A percentile compares a stretch with the other conserved stretches of the same genome.
Conservation (phyloP, 2,329 filamentous ascomycete genomes). For the Lecanicillium sp. region DNA sequence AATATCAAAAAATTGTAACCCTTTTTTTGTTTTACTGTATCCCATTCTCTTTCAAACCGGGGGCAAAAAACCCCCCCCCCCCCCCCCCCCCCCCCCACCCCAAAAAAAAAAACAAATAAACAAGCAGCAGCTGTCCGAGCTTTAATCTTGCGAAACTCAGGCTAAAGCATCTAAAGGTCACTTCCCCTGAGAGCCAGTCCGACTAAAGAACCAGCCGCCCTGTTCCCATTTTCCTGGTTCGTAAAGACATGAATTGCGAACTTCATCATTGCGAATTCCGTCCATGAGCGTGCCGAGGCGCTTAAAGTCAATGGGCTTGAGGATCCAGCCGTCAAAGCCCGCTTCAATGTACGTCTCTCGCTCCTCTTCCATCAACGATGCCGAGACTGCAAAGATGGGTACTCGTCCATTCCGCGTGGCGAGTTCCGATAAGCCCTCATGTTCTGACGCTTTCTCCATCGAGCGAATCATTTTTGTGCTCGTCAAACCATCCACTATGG, state of each 20-base stretch:
- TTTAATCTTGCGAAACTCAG: too few relatives aligned
- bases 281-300: conserved; percentile 59
- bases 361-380: conserved; percentile 66
- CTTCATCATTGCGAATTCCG: conserved; percentile 56
- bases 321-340: conserved; percentile 85
- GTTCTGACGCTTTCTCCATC: conserved; percentile 48
- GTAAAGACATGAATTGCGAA: conserved; percentile 58
- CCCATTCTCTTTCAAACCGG: too few relatives aligned
- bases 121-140: too few relatives aligned
- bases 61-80: too few relatives aligned
- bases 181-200: not conserved
- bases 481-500: conserved; percentile 75
- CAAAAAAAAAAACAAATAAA: too few relatives aligned
- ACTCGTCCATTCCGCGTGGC: conserved; percentile 56
- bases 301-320: conserved; percentile 80
- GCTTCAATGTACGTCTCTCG: conserved; percentile 61
- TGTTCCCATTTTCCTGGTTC: conserved; percentile 66
- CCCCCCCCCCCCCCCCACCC: too few relatives aligned
- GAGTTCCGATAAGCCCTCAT: conserved; percentile 46
- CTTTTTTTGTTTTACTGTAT: too few relatives aligned
- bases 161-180: too few relatives aligned
- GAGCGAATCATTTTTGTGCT: conserved; percentile 79
- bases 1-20: too few relatives aligned
- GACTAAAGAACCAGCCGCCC: conserved; percentile 68
- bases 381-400: conserved; percentile 81